Base-by-base conservation (phyloP, 768 basidiomycete genomes). In the Amanita jacksonii region DNA sequence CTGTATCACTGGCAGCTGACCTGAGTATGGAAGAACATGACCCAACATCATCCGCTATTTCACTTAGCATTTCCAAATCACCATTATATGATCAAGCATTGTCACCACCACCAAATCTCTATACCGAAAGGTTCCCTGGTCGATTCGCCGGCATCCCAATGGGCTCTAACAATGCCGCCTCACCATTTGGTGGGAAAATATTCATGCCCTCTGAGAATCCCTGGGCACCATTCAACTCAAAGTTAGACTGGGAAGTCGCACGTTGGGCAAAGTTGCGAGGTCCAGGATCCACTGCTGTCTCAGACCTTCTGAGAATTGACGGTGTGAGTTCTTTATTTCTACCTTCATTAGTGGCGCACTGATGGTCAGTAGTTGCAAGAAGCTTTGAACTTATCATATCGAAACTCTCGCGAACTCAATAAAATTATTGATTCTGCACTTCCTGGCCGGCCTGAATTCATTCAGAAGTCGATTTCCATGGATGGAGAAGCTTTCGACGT, bases 341-440 rank as follows among this genome's bases (percentile, higher is more conserved):
- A 13, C 10, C 10, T 16, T 10, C 2, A 30, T 30, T 5, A 33
- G 2, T n/a, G 6, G 16, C 18, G 12, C n/a, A n/a, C 12, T 5
- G 1, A 6, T 15, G 25, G 5, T 19, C 2, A 2, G 15, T 15
- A 43, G 23, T 9, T 34, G 7, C 31, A 33, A 13, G 30, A 34
- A 18, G 6, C 7, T 4, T 32, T 34, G 15, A 23, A 23, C 7
- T 25, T 43, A n/a, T 33, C 32, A 15, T 43, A 23, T 19, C n/a
- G 20, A 10, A 34, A 33, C 18, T n/a, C 24, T 22, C 22, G 42
- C 5, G 42, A 59, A 27, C 52, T 64, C 8, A 61, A 64, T 35
- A 33, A 46, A 4, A 57, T 61, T 10, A 56, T 64, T 13, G 58
- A 64, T 43, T 38, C 36, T 2, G 24, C 49, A 19, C 50, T 64